phyloP scores from a whole-genome alignment of 2,329 filamentous ascomycete genomes.

The Aspergillus brasiliensis region DNA sequence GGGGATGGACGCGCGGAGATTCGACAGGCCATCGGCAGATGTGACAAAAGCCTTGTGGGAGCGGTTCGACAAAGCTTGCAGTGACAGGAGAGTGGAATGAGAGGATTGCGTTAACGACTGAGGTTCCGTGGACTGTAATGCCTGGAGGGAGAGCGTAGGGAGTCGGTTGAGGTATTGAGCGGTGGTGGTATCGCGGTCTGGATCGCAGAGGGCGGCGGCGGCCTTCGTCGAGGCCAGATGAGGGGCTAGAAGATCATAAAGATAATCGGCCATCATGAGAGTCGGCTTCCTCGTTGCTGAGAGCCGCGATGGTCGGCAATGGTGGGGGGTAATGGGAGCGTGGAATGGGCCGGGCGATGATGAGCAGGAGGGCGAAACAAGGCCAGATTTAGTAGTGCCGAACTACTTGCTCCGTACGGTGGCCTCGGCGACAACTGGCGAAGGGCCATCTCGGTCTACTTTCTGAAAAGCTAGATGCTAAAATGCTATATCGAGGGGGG shows the following conservation, averaged over 20 bases:
- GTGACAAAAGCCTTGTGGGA: conserved; percentile 83
- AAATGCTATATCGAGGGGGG: too few relatives aligned
- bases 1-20: conserved; percentile 72
- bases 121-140: conserved; percentile 73
- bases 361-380: conserved; percentile 7
- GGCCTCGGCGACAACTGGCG: conserved; percentile 34
- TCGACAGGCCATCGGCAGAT: conserved; percentile 76
- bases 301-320: background rate
- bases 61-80: conserved; percentile 86
- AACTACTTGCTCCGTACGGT: conserved; percentile 17
- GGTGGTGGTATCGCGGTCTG: conserved; percentile 35
- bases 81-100: conserved; percentile 76
- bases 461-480: too few relatives aligned
- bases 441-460: conserved; percentile 8
- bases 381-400: conserved; percentile 8
- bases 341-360: background rate
- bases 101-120: conserved; percentile 77
- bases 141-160: conserved; percentile 72
- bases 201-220: conserved; percentile 7
- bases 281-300: background rate
- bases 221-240: conserved; percentile 54
- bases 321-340: background rate
- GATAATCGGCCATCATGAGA: conserved; percentile 66
- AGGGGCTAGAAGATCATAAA: conserved; percentile 72
- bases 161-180: conserved; percentile 73